Evolutionary conservation across 192 early-diverging fungal species (phyloP), one percentile per base, ranked within the genome.

Genomic region (Mortierella claussenii): DNA sequence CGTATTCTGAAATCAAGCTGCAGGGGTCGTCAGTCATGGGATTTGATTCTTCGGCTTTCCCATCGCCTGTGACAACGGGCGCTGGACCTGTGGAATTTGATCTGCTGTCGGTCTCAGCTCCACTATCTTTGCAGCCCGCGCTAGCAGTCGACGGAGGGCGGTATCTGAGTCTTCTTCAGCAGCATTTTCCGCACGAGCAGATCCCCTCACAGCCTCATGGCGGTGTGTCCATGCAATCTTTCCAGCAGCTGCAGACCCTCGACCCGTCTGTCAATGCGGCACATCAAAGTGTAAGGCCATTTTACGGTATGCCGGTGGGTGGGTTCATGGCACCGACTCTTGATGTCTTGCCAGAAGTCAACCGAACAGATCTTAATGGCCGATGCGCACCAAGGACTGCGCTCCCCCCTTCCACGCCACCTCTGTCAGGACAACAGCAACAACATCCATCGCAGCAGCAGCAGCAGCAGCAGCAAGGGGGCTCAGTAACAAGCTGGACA

Each of bases 251-350:
- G 23, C 70, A 74, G 18, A 55, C 68, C 20, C 27, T 76, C 20
- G 63, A 67, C 13, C 33, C 65, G 2, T 37, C 49, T 6, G n/a
- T 66, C 4, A 43, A 30, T 43, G 37, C 17, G 2, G 30, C 31
- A 1, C 27, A 54, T 18, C 52, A 56, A 3, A 28, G 34, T 30
- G 34, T 61, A 15, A 42, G 73, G 27, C 73, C 73, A 2, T 76
- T 76, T 17, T 76, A 62, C 23, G 73, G 73, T 9, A 61, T 76
- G 64, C 73, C 73, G 0, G 59, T 76, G 65, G 73, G 73, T 5
- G 73, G 73, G 11, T 76, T 76, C 53, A 67, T 76, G 64, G 45
- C 63, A 0, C 73, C 73, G 10, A 42, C 64, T 18, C 21, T 76
- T n/a, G 64, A 65, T n/a, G 20, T 31, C 9, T 20, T 76, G 28